These are phyloP conservation scores for Fusarium irregulare DNA, from an alignment of 2,329 filamentous ascomycete species.

Conservation along the genomic window DNA sequence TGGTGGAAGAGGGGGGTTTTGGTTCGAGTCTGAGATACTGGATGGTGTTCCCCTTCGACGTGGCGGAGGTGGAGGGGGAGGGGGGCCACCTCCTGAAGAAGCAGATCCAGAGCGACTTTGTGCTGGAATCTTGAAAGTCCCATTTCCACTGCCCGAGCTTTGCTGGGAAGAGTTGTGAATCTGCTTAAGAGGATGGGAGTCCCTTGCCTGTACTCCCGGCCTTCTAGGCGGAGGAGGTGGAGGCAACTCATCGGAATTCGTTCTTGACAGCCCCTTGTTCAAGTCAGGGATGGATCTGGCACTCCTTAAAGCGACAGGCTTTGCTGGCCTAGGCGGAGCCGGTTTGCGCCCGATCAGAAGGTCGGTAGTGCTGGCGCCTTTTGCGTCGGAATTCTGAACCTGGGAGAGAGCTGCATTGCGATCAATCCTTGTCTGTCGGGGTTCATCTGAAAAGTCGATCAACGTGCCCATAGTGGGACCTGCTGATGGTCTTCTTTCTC, in stretches of 20 bases:
- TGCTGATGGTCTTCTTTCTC: constrained; percentile 43
- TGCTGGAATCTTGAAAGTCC: constrained; percentile 26
- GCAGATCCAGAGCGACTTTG: constrained; percentile 29
- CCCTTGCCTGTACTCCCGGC: constrained; percentile 37
- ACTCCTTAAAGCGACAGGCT: constrained; percentile 67
- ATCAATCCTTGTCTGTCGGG: constrained; percentile 53
- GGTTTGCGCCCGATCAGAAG: constrained; percentile 49
- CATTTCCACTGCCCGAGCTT: constrained; percentile 38
- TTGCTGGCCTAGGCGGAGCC: constrained; percentile 67
- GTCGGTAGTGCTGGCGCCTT: constrained; percentile 47
- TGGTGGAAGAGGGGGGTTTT: constrained; percentile 47
- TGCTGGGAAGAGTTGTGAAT: constrained; percentile 56
- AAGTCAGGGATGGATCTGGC: constrained; percentile 49
- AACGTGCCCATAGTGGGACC: constrained; percentile 65
- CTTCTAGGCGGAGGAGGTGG: constrained; percentile 54
- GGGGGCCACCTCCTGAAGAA: constrained; percentile 48
- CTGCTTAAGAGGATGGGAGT: constrained; percentile 54
- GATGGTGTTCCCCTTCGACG: constrained; percentile 58
- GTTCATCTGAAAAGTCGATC: constrained; percentile 70
- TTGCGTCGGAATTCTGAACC: constrained; percentile 40
- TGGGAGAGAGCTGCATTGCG: constrained; percentile 50
- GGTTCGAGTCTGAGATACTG: constrained; percentile 36
- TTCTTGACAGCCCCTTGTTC: constrained; percentile 39
- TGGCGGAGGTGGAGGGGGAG: constrained; percentile 62
- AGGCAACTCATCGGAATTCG: constrained; percentile 39